Evolutionary conservation across 768 basidiomycete species (phyloP).

Genomic region (Coprinopsis sp.): DNA sequence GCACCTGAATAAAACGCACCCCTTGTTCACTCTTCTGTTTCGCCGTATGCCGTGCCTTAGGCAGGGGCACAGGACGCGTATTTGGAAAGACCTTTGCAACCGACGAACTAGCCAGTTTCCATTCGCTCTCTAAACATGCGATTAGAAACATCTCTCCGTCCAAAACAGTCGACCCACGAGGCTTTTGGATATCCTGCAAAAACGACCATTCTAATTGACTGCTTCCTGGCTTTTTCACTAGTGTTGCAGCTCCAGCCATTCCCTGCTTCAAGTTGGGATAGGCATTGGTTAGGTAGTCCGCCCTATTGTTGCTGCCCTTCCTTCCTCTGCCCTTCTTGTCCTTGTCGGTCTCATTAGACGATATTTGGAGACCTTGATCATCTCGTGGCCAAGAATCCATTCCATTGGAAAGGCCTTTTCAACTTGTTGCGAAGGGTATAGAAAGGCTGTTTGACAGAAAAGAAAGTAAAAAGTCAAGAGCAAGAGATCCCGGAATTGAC

Average conservation of each 20-base stretch:
- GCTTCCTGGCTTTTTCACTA: constrained; percentile 39
- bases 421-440: constrained; percentile 1
- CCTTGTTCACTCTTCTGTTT: constrained; percentile 61
- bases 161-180: neutral
- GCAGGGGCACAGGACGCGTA: constrained; percentile 38
- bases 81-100: constrained; percentile 60
- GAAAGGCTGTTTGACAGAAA: neutral
- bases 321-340: too few relatives aligned
- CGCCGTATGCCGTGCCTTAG: constrained; percentile 27
- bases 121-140: neutral
- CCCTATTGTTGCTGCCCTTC: too few relatives aligned
- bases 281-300: constrained; percentile 19
- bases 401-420: constrained; percentile 62
- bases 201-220: constrained; percentile 53
- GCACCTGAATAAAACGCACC: constrained; percentile 33
- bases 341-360: constrained; percentile 25
- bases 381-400: constrained; percentile 73
- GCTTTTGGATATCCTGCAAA: constrained; percentile 22
- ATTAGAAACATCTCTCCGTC: too few relatives aligned
- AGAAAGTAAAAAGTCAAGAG: neutral
- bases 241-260: constrained; percentile 49
- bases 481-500: neutral
- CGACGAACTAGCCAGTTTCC: constrained; percentile 24
- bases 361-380: constrained; percentile 29
- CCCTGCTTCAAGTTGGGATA: constrained; percentile 60